These are phyloP conservation scores for Mucor piriformis DNA, from an alignment of 371 early-diverging fungal species.

Conservation along the genomic window DNA sequence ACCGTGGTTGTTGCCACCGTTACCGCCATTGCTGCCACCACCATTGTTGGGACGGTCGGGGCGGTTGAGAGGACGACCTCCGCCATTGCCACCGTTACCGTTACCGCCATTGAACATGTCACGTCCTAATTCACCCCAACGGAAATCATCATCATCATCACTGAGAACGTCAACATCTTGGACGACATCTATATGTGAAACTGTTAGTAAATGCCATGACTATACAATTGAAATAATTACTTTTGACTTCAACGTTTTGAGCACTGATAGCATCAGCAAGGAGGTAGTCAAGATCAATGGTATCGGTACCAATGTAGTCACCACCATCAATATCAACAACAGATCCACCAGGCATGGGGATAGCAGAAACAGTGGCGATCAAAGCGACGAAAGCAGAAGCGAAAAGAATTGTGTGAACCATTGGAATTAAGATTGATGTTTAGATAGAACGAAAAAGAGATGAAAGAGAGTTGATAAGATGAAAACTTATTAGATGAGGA, in stretches of 20 bases:
- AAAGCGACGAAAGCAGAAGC: conserved; percentile 16
- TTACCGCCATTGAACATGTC: not conserved
- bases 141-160: not conserved
- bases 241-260: not conserved
- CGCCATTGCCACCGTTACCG: not conserved
- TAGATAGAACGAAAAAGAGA: not conserved
- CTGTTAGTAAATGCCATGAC: no score
- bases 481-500: not conserved
- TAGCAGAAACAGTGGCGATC: conserved; percentile 9
- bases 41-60: not conserved
- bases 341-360: not conserved
- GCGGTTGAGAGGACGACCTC: not conserved
- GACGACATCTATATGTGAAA: not conserved
- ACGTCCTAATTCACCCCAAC: not conserved
- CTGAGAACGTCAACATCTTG: not conserved
- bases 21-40: not conserved
- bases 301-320: not conserved
- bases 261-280: no score
- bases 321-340: not conserved
- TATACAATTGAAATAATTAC: not conserved
- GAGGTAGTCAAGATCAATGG: not conserved
- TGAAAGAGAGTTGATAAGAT: not conserved
- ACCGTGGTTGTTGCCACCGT: not conserved
- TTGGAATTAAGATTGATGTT: not conserved
- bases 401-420: conserved; percentile 21